Conservation (phyloP, 441 rosid genomes). For the Hypseocharis bilobata region DNA sequence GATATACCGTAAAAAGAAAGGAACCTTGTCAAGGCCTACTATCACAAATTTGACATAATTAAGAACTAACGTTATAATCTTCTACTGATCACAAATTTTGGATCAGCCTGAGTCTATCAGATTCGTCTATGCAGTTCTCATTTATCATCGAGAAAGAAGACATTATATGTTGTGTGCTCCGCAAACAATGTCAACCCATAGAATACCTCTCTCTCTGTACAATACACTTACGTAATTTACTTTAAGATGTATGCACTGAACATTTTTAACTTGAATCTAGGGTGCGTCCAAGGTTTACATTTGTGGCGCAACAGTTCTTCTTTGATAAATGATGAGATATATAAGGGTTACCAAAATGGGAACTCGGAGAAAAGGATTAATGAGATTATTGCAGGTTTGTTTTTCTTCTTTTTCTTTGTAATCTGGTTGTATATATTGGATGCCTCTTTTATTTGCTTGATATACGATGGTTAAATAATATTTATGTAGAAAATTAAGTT, state of each 20-base stretch:
- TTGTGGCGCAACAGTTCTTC: slow-evolving; percentile 12
- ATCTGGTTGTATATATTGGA: not conserved
- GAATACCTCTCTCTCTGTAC: too few species aligned
- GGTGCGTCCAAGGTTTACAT: slow-evolving; percentile 6
- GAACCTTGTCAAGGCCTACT: too few species aligned
- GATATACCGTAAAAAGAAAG: too few species aligned
- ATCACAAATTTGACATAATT: too few species aligned
- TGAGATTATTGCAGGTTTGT: slow-evolving; percentile 15
- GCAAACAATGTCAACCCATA: not conserved
- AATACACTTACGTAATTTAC: too few species aligned
- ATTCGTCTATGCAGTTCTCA: not conserved
- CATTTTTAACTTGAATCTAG: not conserved
- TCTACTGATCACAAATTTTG: not conserved
- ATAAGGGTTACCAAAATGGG: slow-evolving; percentile 11
- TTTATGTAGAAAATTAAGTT: not conserved
- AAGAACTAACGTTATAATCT: too few species aligned
- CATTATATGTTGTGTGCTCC: not conserved
- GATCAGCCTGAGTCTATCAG: not conserved
- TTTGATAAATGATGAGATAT: slow-evolving; percentile 7
- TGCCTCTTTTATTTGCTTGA: not conserved
- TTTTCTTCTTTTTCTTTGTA: not conserved
- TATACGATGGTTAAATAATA: not conserved
- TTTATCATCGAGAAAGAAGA: not conserved
- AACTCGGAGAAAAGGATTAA: slow-evolving; percentile 2
- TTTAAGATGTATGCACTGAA: too few species aligned